Evolutionary conservation across 1,284 basidiomycete species (phyloP).

Genomic region (Puccinia polysora): DNA sequence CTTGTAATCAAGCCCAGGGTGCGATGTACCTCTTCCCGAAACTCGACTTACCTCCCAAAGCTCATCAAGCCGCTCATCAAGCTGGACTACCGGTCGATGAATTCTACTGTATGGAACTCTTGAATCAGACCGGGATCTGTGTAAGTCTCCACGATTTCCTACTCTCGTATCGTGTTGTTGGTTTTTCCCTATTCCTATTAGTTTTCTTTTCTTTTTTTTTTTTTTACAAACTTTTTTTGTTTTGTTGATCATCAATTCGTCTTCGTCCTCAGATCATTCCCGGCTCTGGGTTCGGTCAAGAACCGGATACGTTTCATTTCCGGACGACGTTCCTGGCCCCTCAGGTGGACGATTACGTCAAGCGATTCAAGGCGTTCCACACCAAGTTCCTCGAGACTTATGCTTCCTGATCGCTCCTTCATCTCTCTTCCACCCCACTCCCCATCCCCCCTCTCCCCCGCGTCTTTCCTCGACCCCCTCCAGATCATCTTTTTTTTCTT

Average conservation of each 20-base stretch:
- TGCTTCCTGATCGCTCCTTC: too few relatives aligned
- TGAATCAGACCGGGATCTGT: constrained; percentile 84
- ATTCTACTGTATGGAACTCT: constrained; percentile 74
- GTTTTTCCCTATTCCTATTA: neutral
- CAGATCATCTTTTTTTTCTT: too few relatives aligned
- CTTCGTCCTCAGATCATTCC: constrained; percentile 60
- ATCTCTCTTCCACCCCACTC: too few relatives aligned
- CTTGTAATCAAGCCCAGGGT: constrained; percentile 80
- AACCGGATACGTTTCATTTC: constrained; percentile 78
- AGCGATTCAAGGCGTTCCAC: constrained; percentile 79
- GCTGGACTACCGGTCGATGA: constrained; percentile 75
- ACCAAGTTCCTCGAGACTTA: constrained; percentile 69
- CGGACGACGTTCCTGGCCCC: constrained; percentile 55
- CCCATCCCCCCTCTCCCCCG: too few relatives aligned
- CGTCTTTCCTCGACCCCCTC: too few relatives aligned
- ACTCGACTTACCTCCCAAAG: constrained; percentile 66
- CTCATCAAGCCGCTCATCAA: constrained; percentile 66
- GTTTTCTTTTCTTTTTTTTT: neutral
- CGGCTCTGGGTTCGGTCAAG: constrained; percentile 86
- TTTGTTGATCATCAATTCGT: neutral
- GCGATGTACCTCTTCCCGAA: constrained; percentile 82
- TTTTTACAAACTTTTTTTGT: neutral
- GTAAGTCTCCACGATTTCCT: too few relatives aligned
- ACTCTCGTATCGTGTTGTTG: too few relatives aligned
- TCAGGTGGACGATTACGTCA: constrained; percentile 77